These are phyloP conservation scores for Rhodamnia argentea DNA, from an alignment of 345 rosid species.

Conservation along the genomic window DNA sequence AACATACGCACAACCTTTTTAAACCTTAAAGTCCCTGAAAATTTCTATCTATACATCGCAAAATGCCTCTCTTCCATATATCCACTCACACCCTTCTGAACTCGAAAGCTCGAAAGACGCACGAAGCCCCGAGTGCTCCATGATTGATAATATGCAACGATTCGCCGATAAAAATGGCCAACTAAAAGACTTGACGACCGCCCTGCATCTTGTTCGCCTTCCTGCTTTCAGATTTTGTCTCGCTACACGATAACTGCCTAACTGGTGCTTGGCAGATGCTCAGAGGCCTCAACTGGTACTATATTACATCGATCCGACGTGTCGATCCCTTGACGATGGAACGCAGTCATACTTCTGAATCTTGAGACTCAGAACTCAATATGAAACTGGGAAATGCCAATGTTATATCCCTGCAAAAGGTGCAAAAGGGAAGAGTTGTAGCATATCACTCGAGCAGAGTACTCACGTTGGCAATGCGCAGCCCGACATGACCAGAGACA, in stretches of 20 bases:
- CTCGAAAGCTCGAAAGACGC: not conserved
- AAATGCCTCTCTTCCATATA: not conserved
- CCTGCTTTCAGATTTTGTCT: not conserved
- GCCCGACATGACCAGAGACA: not conserved
- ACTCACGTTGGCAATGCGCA: not conserved
- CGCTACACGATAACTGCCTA: not conserved
- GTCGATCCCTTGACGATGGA: not conserved
- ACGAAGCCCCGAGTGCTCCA: not conserved
- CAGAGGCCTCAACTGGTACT: not conserved
- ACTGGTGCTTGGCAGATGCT: not conserved
- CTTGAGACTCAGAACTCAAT: constrained; percentile 48
- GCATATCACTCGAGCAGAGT: not conserved
- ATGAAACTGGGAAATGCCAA: constrained; percentile 78
- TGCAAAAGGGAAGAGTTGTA: not conserved
- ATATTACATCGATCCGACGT: not conserved
- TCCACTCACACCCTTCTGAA: not conserved
- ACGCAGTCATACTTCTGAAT: constrained; percentile 9
- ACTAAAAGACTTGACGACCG: not conserved
- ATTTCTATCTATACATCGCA: not conserved
- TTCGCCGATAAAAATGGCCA: not conserved
- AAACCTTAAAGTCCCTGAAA: not conserved
- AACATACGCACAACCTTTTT: not conserved
- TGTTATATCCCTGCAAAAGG: constrained; percentile 63
- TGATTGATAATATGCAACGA: not conserved
- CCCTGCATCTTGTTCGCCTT: not conserved